phyloP scores from a whole-genome alignment of 202 grass and related monocot species.

The Setaria viridis region DNA sequence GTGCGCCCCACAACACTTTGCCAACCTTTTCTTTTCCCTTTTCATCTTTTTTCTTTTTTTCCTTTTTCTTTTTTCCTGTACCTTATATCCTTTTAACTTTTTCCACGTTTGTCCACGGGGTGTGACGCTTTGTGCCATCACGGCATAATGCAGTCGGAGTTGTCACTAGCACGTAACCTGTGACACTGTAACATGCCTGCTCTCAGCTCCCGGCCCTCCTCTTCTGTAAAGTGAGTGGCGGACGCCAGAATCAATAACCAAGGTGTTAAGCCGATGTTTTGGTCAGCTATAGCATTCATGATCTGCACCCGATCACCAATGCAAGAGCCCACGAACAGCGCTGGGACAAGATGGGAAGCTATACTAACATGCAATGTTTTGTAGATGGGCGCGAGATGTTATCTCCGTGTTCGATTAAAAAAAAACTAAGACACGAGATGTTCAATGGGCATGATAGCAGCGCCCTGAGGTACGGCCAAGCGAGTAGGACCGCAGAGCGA shows the following conservation, averaged over 20 bases:
- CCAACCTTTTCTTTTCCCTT: neutral
- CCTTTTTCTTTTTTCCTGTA: neutral
- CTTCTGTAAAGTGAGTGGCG: neutral
- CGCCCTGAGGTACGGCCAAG: too few relatives aligned
- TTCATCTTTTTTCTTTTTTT: neutral
- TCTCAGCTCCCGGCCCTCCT: neutral
- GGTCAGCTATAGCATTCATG: neutral
- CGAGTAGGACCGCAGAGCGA: neutral
- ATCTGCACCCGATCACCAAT: neutral
- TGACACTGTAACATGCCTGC: slow-evolving; percentile 1
- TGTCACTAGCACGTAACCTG: neutral
- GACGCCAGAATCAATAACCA: neutral
- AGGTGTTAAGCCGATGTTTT: neutral
- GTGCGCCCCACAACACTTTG: neutral
- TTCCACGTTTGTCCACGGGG: slow-evolving; percentile 1
- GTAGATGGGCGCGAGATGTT: too few relatives aligned
- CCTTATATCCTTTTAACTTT: neutral
- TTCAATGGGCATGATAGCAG: neutral
- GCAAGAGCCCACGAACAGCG: neutral
- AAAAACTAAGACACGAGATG: neutral
- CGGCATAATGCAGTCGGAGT: slow-evolving; percentile 9
- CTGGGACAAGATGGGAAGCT: neutral
- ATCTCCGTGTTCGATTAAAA: neutral
- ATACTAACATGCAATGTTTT: too few relatives aligned
- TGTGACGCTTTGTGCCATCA: slow-evolving; percentile 4